phyloP scores from a whole-genome alignment of 2,329 filamentous ascomycete species.

The Aspergillus glaucus region DNA sequence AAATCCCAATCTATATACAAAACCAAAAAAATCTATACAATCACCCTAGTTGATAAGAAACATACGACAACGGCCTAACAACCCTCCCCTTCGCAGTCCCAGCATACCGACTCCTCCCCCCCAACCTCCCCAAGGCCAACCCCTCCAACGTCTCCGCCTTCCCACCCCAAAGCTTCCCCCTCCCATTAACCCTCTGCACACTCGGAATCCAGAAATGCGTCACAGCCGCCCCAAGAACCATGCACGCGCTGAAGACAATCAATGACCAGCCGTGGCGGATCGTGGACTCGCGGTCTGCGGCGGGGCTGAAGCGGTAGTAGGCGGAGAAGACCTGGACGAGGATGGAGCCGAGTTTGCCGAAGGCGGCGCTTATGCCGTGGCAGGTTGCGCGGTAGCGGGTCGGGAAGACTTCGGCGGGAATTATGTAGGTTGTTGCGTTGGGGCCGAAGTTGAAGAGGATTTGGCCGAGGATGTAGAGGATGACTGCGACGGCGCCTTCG shows the following conservation, averaged over 20 bases:
- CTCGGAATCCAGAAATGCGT: conserved; percentile 39
- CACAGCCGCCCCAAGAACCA: conserved; percentile 35
- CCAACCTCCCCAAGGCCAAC: conserved; percentile 32
- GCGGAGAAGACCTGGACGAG: conserved; percentile 36
- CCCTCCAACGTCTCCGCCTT: conserved; percentile 34
- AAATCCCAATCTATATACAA: not conserved
- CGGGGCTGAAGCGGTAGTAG: conserved; percentile 35
- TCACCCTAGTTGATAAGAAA: not conserved
- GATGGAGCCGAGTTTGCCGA: conserved; percentile 49
- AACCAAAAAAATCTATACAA: not conserved
- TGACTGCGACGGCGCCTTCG: conserved; percentile 31
- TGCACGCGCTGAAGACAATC: conserved; percentile 37
- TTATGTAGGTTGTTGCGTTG: conserved; percentile 40
- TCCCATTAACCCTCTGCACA: conserved; percentile 24
- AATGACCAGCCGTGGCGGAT: conserved; percentile 35
- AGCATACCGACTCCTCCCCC: conserved; percentile 30
- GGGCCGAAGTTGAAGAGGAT: conserved; percentile 44
- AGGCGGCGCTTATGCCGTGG: conserved; percentile 49
- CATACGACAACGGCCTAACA: conserved; percentile 4
- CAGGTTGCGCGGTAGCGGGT: conserved; percentile 50
- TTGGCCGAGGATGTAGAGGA: conserved; percentile 42
- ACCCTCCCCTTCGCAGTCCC: conserved; percentile 1
- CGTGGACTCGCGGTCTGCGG: conserved; percentile 24
- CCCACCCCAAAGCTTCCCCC: conserved; percentile 27
- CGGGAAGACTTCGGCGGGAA: conserved; percentile 53